Conservation (phyloP, 164 flowering plant genomes). For the Cinnamomum chago region DNA sequence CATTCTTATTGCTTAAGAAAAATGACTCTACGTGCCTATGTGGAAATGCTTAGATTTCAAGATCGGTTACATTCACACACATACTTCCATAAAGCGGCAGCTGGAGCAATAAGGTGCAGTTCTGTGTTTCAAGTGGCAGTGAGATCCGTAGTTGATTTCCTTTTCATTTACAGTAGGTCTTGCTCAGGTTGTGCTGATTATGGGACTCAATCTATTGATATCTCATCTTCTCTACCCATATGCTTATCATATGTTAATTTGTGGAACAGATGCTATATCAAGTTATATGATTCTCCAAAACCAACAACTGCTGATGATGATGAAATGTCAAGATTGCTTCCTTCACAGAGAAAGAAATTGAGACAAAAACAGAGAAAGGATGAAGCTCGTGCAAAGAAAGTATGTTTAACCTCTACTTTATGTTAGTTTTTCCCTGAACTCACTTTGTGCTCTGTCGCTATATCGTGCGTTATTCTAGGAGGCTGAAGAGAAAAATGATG, state of each 20-base stretch:
- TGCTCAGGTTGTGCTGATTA: background rate
- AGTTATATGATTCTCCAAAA: conserved; percentile 72
- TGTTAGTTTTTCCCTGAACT: background rate
- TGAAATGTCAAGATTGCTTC: conserved; percentile 72
- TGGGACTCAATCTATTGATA: background rate
- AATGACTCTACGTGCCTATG: conserved; percentile 94
- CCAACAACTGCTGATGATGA: conserved; percentile 82
- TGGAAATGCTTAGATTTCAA: conserved; percentile 95
- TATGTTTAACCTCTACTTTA: conserved; percentile 16
- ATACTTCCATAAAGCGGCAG: conserved; percentile 94
- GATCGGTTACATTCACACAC: conserved; percentile 89
- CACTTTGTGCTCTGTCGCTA: too few relatives aligned
- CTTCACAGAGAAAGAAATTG: conserved; percentile 93
- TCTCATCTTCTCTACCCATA: too few relatives aligned
- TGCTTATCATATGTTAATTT: background rate
- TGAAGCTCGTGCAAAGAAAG: conserved; percentile 97
- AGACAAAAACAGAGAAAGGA: conserved; percentile 94
- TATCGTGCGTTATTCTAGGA: conserved; percentile 44
- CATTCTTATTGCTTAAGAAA: conserved; percentile 97
- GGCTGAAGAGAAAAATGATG: conserved; percentile 79
- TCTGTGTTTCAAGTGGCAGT: background rate
- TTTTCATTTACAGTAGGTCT: background rate
- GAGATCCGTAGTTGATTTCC: too few relatives aligned
- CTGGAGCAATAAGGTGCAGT: conserved; percentile 83
- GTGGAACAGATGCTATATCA: conserved; percentile 78